Base-by-base conservation (phyloP, 805 yeast genomes). In the Nakazawaea populi region DNA sequence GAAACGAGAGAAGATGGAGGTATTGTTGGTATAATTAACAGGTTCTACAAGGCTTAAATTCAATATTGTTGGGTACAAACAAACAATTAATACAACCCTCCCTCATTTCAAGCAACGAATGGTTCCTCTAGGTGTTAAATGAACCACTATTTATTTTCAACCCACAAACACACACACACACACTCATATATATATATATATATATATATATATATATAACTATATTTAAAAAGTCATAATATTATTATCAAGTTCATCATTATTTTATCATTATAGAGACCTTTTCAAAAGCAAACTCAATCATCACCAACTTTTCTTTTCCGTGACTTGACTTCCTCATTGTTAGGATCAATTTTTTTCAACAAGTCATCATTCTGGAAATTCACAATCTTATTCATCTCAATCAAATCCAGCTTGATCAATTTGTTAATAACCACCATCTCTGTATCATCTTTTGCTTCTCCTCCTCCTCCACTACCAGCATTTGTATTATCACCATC, bases 1-100 rank as follows among this genome's bases (percentile, higher is more conserved):
- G 92, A 87, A 64, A 85, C 96, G 10, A 76, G 75, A 55, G 82
- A 77, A 59, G 83, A 79, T 53, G 79, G 82, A 53, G 95, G 95
- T 43, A 55, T 87, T 42, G 67, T 77, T 36, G 80, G 79, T 50
- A 46, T 69, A 4, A 52, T 58, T 41, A 69, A 68, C 61, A 66
- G 60, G 56, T 43, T 68, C 24, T 68, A 70, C 71, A 58, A 56
- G 14, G 67, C 68, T 36, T 62, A 55, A 48, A 27, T n/a, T n/a
- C n/a, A n/a, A n/a, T n/a, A n/a, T 6, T 10, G 8, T 32, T 8
- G 31, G 9, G 12, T 40, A 30, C 24, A 18, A 18, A 37, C 29
- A 8, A 46, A 29, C 48, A 28, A n/a, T 12, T 24, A 2, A 36
- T 27, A 12, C 3, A 18, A n/a, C 12, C 12, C 2, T 42, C 30